A percentile compares a stretch with the other conserved stretches of the same genome.
Conservation (phyloP, 345 rosid genomes). For the Melastoma malabathricum region DNA sequence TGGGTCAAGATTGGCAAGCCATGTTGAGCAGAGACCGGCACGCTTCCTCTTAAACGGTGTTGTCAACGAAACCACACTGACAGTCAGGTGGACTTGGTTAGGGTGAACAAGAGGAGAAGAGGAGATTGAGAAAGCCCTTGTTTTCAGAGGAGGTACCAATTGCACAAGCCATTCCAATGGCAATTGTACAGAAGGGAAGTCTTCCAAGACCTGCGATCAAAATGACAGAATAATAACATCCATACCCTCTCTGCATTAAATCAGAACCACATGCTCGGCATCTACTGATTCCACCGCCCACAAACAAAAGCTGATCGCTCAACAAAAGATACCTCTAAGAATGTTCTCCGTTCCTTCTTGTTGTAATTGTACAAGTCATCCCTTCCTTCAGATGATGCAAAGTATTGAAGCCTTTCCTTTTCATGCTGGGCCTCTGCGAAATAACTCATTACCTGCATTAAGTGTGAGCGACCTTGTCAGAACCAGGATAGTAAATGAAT, state of each 20-base stretch:
- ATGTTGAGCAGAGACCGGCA: constrained; percentile 72
- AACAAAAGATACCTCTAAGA: constrained; percentile 53
- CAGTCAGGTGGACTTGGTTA: constrained; percentile 73
- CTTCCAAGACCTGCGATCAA: constrained; percentile 57
- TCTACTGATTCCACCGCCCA: no score
- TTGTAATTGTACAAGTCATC: constrained; percentile 91
- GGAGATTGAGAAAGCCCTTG: constrained; percentile 81
- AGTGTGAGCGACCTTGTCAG: constrained; percentile 2
- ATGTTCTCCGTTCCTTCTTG: constrained; percentile 81
- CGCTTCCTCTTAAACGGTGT: constrained; percentile 77
- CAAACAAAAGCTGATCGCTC: background rate
- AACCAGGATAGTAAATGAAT: background rate
- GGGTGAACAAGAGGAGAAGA: constrained; percentile 79
- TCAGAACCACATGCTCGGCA: background rate
- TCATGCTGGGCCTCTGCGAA: constrained; percentile 74
- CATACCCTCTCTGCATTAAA: background rate
- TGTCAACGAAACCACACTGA: constrained; percentile 66
- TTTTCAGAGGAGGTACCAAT: constrained; percentile 71
- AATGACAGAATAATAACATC: constrained; percentile 4
- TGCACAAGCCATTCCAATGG: constrained; percentile 94
- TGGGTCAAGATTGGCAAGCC: constrained; percentile 77
- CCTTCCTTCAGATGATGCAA: constrained; percentile 83
- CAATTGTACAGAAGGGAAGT: constrained; percentile 85
- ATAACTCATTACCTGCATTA: constrained; percentile 68
- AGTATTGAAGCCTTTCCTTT: constrained; percentile 77